phyloP scores from a whole-genome alignment of 306 rosid species.

The Neltuma alba region DNA sequence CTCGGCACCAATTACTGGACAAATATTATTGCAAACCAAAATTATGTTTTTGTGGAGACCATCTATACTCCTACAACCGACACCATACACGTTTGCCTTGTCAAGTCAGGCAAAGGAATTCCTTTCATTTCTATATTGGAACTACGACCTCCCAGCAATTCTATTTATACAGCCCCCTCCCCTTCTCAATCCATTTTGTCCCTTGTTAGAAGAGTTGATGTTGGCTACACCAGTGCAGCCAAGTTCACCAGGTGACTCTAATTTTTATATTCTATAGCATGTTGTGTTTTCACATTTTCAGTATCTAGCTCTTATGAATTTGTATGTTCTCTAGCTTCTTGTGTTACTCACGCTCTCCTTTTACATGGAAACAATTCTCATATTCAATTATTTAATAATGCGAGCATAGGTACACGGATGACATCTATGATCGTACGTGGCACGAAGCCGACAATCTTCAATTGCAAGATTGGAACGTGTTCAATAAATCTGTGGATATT shows the following conservation, averaged over 20 bases:
- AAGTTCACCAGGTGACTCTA: neutral
- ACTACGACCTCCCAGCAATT: constrained; percentile 35
- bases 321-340: no score
- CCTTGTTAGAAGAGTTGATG: constrained; percentile 14
- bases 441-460: rapidly evolving
- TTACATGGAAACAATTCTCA: no score
- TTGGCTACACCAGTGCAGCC: neutral
- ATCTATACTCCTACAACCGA: constrained; percentile 37
- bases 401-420: constrained; percentile 11
- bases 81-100: constrained; percentile 43
- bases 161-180: neutral
- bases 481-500: neutral
- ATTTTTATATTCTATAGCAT: no score
- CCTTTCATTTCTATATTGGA: constrained; percentile 42
- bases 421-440: constrained; percentile 21
- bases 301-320: no score
- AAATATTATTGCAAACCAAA: neutral
- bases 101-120: constrained; percentile 2
- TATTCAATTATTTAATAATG: no score
- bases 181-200: neutral
- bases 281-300: neutral
- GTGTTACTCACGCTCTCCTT: no score
- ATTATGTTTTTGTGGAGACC: neutral
- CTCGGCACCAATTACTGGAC: constrained; percentile 49
- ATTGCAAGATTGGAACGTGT: neutral